These are phyloP conservation scores for Colletotrichum sidae DNA, from an alignment of 2,329 filamentous ascomycete species.

Conservation along the genomic window DNA sequence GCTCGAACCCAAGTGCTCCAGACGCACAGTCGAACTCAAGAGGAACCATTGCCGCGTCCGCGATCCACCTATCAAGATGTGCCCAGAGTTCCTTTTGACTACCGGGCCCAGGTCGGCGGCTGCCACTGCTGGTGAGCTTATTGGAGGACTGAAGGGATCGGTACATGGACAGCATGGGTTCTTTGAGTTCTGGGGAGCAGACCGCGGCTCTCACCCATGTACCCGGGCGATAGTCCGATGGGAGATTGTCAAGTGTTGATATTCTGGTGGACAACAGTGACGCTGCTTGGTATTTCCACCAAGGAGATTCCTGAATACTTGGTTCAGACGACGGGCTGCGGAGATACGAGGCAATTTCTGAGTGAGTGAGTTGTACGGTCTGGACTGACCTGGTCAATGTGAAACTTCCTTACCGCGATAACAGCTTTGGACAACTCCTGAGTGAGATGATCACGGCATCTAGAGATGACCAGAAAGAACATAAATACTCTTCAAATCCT, in stretches of 20 bases:
- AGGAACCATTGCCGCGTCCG: not conserved
- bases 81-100: not conserved
- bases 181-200: not conserved
- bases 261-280: slow-evolving; percentile 1
- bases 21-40: slow-evolving; percentile 1
- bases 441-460: slow-evolving; percentile 3
- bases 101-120: slow-evolving; percentile 14
- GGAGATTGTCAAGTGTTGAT: not conserved
- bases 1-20: not conserved
- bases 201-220: slow-evolving; percentile 1
- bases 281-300: slow-evolving; percentile 31
- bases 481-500: slow-evolving; percentile 21
- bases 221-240: slow-evolving; percentile 5
- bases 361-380: not conserved
- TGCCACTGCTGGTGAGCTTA: not conserved
- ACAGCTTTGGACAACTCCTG: not conserved
- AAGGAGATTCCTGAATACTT: slow-evolving; percentile 26
- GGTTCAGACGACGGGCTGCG: slow-evolving; percentile 2
- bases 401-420: slow-evolving; percentile 22
- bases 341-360: not conserved
- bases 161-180: slow-evolving; percentile 17
- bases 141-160: slow-evolving; percentile 19
- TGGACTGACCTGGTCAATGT: slow-evolving; percentile 19
- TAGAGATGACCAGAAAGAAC: not conserved
- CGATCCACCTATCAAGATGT: not conserved